Evolutionary conservation across 768 basidiomycete genomes (phyloP), one percentile per base, ranked within the genome.

Genomic region (Austroboletus eburneus): DNA sequence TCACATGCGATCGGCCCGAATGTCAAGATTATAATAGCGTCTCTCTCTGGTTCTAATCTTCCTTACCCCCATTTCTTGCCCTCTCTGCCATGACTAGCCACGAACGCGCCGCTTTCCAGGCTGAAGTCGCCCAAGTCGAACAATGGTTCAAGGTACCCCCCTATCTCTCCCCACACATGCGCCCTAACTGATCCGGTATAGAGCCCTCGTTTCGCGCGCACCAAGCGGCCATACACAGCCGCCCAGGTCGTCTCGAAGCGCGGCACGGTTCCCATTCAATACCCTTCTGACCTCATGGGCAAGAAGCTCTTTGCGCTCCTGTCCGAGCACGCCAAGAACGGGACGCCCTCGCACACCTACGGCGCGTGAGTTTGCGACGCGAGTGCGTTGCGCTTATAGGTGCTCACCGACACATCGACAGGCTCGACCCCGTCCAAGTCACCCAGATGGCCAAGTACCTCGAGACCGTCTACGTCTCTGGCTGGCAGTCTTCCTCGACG

Each of bases 391-490:
- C n/a, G n/a, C n/a, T n/a, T n/a, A n/a, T n/a, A n/a, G n/a, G n/a
- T n/a, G n/a, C n/a, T n/a, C n/a, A n/a, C n/a, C n/a, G n/a, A 32
- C 39, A 30, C 45, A 24, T 43, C n/a, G 5, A n/a, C 57, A 97
- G 95, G 18, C 84, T 99, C 54, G 96, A 99, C 66, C 91, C 94
- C 0, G 92, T 99, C 6, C 96, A 99, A 69, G 80, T 97, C 40
- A 97, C 94, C 0, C 96, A 99, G 70, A 99, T 99, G 96, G 94
- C 95, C 21, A 90, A 89, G 65, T 90, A 97, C 67, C 86, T 98
- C 57, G 96, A 98, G 71, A 97, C 95, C 3, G 89, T 99, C 57
- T 99, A 99, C 63, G 91, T 99, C 46, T 99, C 96, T 8, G 96
- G 96, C 4, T 91, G 88, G 89, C 89, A 91, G 60, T 91, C 85